These are phyloP conservation scores for Phytopythium mirpurense DNA, from an alignment of 352 stramenopile genomes.

Conservation along the genomic window DNA sequence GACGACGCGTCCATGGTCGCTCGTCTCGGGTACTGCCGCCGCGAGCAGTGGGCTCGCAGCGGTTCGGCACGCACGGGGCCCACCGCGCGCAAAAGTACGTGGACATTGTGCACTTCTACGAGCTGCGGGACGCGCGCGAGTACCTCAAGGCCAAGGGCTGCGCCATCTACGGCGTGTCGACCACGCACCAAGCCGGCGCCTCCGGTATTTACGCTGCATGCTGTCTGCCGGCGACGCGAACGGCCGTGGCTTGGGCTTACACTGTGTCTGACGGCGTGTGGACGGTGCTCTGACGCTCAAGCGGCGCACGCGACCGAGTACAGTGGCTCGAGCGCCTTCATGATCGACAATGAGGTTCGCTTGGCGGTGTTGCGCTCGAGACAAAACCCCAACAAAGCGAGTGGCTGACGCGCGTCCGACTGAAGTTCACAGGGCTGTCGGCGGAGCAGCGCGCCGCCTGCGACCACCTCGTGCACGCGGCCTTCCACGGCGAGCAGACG, in stretches of 20 bases:
- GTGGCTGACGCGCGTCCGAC: not conserved
- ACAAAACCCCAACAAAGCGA: not conserved
- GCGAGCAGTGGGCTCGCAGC: conserved; percentile 52
- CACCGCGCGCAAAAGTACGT: conserved; percentile 82
- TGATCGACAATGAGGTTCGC: conserved; percentile 69
- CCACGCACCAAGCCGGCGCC: conserved; percentile 11
- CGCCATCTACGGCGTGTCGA: conserved; percentile 49
- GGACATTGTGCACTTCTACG: conserved; percentile 65
- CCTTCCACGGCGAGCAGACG: conserved; percentile 42
- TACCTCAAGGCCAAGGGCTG: conserved; percentile 59
- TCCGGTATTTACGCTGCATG: too few species aligned
- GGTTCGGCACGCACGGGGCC: conserved; percentile 73
- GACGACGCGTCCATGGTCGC: too few species aligned
- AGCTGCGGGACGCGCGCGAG: conserved; percentile 45
- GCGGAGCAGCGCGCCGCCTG: conserved; percentile 58
- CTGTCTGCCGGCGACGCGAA: too few species aligned
- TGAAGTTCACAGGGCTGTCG: conserved; percentile 37
- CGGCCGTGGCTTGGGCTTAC: too few species aligned
- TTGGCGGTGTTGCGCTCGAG: conserved; percentile 2
- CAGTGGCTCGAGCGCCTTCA: conserved; percentile 54
- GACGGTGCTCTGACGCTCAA: not conserved
- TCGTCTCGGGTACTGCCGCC: too few species aligned
- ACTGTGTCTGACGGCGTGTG: too few species aligned
- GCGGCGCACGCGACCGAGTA: conserved; percentile 44
- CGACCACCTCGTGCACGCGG: conserved; percentile 58